Percentiles rank a stretch among this genome's conserved stretches.
Conservation (phyloP, 2,329 filamentous ascomycete species). For the Diaporthe capsici region DNA sequence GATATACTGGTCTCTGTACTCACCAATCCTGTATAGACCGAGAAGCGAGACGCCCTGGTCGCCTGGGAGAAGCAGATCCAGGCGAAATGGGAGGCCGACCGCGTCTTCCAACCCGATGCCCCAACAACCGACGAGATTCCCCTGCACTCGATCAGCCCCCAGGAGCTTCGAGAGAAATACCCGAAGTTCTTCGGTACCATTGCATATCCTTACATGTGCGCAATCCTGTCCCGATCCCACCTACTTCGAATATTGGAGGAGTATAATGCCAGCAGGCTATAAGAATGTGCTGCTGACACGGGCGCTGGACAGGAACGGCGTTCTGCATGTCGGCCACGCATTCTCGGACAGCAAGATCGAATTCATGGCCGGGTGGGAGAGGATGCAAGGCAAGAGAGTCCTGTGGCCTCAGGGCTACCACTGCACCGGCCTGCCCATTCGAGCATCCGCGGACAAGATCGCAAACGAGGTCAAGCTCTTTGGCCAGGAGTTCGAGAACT, state of each 20-base stretch:
- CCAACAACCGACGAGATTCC: conserved; percentile 81
- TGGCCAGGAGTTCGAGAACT: conserved; percentile 86
- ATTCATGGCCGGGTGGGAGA: conserved; percentile 87
- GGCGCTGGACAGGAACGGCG: conserved; percentile 80
- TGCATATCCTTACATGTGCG: conserved; percentile 58
- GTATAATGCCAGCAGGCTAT: not conserved
- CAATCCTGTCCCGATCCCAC: not conserved
- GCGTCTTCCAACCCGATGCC: conserved; percentile 88
- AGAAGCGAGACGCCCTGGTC: conserved; percentile 88
- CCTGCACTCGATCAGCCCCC: conserved; percentile 78
- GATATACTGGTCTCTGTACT: not conserved
- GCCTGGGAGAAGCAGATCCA: conserved; percentile 94
- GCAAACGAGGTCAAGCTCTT: conserved; percentile 91
- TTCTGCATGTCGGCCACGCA: conserved; percentile 89
- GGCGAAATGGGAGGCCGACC: conserved; percentile 81
- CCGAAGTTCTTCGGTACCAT: conserved; percentile 90
- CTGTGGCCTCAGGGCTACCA: conserved; percentile 96
- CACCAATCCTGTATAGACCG: conserved; percentile 69
- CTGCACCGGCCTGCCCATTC: conserved; percentile 98
- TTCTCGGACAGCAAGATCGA: conserved; percentile 96
- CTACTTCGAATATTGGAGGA: conserved; percentile 3
- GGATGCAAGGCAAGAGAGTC: conserved; percentile 90
- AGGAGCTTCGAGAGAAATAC: conserved; percentile 82
- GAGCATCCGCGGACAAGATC: conserved; percentile 96
- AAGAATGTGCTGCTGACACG: conserved; percentile 19